A percentile compares a stretch with the other conserved stretches of the same genome.
These are phyloP conservation scores for Diplodia corticola DNA, from an alignment of 2,329 filamentous ascomycete species.

Conservation along the genomic window DNA sequence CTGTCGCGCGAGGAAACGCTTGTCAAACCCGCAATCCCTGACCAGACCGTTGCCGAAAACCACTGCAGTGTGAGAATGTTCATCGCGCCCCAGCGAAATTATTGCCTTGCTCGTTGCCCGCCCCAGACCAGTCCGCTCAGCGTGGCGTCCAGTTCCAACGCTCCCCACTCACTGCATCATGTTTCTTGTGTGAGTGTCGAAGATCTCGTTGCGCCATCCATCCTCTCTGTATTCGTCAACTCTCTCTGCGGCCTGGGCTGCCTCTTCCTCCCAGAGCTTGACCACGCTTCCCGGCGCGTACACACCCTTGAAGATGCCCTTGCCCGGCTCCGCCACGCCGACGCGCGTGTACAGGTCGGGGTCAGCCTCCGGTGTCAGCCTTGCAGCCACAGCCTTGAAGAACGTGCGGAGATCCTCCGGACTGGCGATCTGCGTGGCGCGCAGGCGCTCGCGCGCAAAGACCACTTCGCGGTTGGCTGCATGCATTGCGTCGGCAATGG, in stretches of 20 bases:
- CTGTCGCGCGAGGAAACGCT: not conserved
- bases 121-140: not conserved
- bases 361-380: constrained; percentile 70
- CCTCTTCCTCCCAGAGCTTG: constrained; percentile 86
- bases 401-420: constrained; percentile 81
- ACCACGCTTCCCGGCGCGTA: constrained; percentile 90
- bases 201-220: constrained; percentile 86
- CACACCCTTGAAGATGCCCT: constrained; percentile 73
- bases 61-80: not conserved
- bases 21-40: not conserved
- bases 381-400: constrained; percentile 75
- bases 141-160: no score
- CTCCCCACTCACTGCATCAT: constrained; percentile 27
- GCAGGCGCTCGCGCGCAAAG: constrained; percentile 80
- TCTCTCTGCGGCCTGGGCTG: constrained; percentile 65
- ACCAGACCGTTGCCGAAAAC: not conserved
- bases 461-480: constrained; percentile 81
- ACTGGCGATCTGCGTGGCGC: constrained; percentile 80
- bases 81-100: not conserved
- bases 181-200: constrained; percentile 52
- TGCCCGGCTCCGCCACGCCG: constrained; percentile 63
- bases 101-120: not conserved
- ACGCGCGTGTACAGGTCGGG: constrained; percentile 74
- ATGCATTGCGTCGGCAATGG: constrained; percentile 69
- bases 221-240: constrained; percentile 71